Conservation (phyloP, 177 flowering plant genomes). For the Tripterygium wilfordii region DNA sequence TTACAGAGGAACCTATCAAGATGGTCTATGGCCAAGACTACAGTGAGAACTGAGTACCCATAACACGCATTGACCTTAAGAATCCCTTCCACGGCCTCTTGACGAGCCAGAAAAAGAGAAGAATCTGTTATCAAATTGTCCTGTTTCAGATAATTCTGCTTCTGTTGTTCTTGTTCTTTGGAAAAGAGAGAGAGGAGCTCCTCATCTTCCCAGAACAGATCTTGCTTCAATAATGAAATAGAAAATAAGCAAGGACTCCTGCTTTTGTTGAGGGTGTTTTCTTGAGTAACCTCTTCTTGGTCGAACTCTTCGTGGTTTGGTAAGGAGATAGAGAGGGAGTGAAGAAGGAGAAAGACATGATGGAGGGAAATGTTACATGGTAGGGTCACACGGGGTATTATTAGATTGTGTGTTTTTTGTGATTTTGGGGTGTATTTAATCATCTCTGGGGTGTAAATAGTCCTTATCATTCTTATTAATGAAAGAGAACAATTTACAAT, state of each 20-base stretch:
- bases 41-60: conserved; percentile 43
- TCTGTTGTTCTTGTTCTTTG: conserved; percentile 23
- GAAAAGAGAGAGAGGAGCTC: conserved; percentile 32
- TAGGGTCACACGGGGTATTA: too few relatives aligned
- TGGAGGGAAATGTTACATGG: not conserved
- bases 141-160: not conserved
- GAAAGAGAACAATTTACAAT: too few relatives aligned
- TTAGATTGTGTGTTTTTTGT: too few relatives aligned
- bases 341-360: too few relatives aligned
- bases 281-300: conserved; percentile 7
- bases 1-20: too few relatives aligned
- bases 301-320: conserved; percentile 19
- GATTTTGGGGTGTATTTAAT: too few relatives aligned
- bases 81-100: conserved; percentile 51
- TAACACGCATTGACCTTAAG: conserved; percentile 34
- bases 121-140: conserved; percentile 6
- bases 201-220: conserved; percentile 43
- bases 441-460: too few relatives aligned
- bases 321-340: too few relatives aligned
- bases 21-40: conserved; percentile 36
- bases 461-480: too few relatives aligned
- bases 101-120: conserved; percentile 11
- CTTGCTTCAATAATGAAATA: conserved; percentile 24
- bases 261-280: not conserved
- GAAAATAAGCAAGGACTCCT: conserved; percentile 8